Evolutionary conservation across 192 early-diverging fungal species (phyloP).

Genomic region (Haplosporangium gracile): DNA sequence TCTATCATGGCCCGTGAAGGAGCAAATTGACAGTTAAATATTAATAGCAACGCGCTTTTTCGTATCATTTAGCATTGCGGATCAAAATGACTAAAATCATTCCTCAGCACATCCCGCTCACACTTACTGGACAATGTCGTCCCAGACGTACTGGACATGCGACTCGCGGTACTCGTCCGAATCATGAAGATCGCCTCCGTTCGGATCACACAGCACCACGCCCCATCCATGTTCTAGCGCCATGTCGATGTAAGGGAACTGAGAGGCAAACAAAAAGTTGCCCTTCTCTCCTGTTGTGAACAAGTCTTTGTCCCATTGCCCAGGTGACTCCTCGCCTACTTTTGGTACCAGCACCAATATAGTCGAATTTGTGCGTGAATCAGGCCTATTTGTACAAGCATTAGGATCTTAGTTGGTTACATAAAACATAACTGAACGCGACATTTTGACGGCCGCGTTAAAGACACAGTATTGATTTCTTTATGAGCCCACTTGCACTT

Average conservation of each 20-base stretch:
- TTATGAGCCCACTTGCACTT: background rate
- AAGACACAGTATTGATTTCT: background rate
- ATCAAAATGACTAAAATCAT: background rate
- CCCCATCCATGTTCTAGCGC: background rate
- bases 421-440: no score
- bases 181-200: background rate
- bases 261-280: background rate
- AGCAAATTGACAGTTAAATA: background rate
- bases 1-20: background rate
- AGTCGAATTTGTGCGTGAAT: background rate
- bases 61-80: background rate
- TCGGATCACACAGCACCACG: background rate
- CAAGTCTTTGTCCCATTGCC: background rate
- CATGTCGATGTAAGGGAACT: background rate
- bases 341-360: background rate
- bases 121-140: constrained; percentile 1
- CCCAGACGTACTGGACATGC: background rate
- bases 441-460: background rate
- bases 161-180: background rate
- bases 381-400: background rate
- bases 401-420: no score
- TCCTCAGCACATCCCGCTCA: background rate
- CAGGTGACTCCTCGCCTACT: background rate
- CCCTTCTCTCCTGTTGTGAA: background rate
- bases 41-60: background rate